phyloP scores from a whole-genome alignment of 2,329 filamentous ascomycete genomes.

The Pseudogymnoascus sp. region DNA sequence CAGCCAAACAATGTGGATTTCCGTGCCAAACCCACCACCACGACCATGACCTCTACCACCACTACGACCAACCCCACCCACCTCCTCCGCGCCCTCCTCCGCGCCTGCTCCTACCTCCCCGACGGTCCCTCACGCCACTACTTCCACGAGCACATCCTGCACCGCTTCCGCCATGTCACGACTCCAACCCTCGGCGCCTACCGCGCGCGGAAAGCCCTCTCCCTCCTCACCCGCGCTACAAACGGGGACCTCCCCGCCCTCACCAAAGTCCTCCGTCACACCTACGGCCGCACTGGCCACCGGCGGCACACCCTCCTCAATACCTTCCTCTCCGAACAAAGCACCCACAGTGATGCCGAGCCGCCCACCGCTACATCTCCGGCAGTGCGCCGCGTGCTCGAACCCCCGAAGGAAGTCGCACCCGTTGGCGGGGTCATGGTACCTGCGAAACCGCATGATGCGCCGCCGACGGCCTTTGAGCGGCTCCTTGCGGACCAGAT shows the following conservation, averaged over 20 bases:
- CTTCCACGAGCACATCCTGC: conserved; percentile 37
- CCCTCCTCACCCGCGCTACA: conserved; percentile 46
- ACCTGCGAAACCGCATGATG: conserved; percentile 24
- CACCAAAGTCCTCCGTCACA: conserved; percentile 39
- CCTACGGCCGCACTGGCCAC: conserved; percentile 47
- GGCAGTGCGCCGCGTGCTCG: conserved; percentile 43
- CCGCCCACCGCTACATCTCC: neutral
- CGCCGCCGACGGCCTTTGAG: conserved; percentile 38
- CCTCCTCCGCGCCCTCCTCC: conserved; percentile 53
- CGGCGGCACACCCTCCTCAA: conserved; percentile 40
- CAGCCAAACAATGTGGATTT: conserved; percentile 2
- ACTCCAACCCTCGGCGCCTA: conserved; percentile 29
- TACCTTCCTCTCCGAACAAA: neutral
- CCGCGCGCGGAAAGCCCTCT: conserved; percentile 38
- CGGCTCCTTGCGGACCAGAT: conserved; percentile 35
- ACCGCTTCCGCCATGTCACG: conserved; percentile 39
- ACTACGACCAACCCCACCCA: conserved; percentile 23
- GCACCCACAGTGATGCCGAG: neutral
- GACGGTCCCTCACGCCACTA: conserved; percentile 39
- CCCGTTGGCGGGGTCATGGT: neutral
- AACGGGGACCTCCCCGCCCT: conserved; percentile 42
- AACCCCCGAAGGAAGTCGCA: conserved; percentile 23
- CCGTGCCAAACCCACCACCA: neutral
- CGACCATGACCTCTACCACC: neutral
- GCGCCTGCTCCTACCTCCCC: conserved; percentile 55